phyloP scores from a whole-genome alignment of 75 land plant species.

The Cupressus sempervirens region DNA sequence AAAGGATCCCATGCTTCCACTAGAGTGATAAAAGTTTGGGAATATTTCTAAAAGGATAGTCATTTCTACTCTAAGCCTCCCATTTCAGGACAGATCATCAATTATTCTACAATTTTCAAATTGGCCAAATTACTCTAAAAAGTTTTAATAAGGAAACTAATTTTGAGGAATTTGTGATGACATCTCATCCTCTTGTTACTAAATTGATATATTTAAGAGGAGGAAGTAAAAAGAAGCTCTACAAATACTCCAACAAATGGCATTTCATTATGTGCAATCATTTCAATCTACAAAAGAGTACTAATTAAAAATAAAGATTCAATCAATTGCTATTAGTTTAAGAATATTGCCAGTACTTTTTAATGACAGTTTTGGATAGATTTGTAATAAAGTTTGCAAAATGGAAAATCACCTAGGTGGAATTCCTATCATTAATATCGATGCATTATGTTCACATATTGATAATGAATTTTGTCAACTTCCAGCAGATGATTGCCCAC shows the following conservation, averaged over 20 bases:
- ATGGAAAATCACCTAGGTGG: background rate
- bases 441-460: constrained; percentile 5
- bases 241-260: no score
- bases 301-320: no score
- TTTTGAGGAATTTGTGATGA: constrained; percentile 29
- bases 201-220: no score
- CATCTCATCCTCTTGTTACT: constrained; percentile 24
- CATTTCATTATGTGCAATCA: no score
- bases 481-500: background rate
- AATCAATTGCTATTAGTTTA: background rate
- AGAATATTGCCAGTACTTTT: background rate
- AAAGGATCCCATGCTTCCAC: constrained; percentile 44
- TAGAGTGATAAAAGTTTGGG: constrained; percentile 56
- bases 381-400: background rate
- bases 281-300: no score
- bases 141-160: constrained; percentile 34
- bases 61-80: constrained; percentile 31
- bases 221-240: no score
- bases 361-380: background rate
- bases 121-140: constrained; percentile 46
- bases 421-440: background rate
- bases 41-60: constrained; percentile 37
- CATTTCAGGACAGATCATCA: constrained; percentile 30
- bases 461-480: background rate
- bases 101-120: constrained; percentile 31